Base-by-base conservation (phyloP, 345 rosid species). In the Trapa incisa region DNA sequence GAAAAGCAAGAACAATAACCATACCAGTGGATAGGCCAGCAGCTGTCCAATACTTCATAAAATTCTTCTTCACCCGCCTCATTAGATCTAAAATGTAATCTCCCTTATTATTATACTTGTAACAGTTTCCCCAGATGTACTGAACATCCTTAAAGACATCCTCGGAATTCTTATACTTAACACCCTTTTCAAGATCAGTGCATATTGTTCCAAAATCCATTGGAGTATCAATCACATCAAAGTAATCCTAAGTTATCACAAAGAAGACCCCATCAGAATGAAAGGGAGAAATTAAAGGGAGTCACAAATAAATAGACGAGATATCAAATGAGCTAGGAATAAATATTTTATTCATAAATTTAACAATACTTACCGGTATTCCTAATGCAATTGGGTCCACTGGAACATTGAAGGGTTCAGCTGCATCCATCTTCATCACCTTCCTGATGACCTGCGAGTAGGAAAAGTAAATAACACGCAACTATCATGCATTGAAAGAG, bases 371-470 rank as follows among this genome's bases (percentile, higher is more conserved):
- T 81, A 94, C 99, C 67, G 97, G 99, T 74, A 94, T 91, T 72
- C 97, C 97, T 68, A 94, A 81, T 80, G 97, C 96, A 79, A 86
- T 89, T 37, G 99, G 96, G 75, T 94, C 82, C 75, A 94, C 97
- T 45, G 99, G 99, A 68, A 66, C 80, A 71, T 89, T 94, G 72
- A 91, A 94, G 11, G 96, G 96, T 71, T 88, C 93, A 67, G 99
- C 99, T 64, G 97, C 96, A 58, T 94, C 99, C 99, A 94, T 94
- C 84, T 91, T 94, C 99, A 91, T 91, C 60, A 91, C 84, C 82
- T 94, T 94, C 84, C 76, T 91, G 68, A 94, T 86, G 72, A 94
- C 89, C 99, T 85, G 67, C 10, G 38, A 64, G 29, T 12, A 16
- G 71, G 64, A 5, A 71, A 37, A 67, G 65, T 1, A 65, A 62